These are phyloP conservation scores for Maudiozyma barnettii DNA, from an alignment of 805 yeast species.

Conservation along the genomic window DNA sequence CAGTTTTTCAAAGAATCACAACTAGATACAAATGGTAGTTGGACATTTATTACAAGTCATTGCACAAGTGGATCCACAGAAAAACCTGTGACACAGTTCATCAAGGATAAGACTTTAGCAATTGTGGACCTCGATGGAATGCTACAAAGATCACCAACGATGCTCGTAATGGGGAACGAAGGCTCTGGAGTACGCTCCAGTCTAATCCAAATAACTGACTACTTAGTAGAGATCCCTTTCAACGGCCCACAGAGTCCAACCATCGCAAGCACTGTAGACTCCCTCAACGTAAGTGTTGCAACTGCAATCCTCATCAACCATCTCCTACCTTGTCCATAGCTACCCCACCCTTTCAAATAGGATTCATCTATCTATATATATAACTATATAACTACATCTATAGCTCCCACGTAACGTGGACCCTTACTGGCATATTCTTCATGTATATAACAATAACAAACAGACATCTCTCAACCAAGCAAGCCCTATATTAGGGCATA, in stretches of 20 bases:
- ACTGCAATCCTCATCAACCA: constrained; percentile 52
- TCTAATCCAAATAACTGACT: constrained; percentile 49
- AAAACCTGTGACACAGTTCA: constrained; percentile 20
- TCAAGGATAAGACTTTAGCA: constrained; percentile 31
- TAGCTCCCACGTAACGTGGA: too few species aligned
- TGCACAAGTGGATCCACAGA: constrained; percentile 15
- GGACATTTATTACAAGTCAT: constrained; percentile 64
- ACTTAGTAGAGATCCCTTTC: constrained; percentile 29
- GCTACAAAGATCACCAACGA: constrained; percentile 43
- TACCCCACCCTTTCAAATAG: too few species aligned
- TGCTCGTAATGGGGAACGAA: constrained; percentile 78
- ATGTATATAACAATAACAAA: too few species aligned
- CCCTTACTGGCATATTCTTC: too few species aligned
- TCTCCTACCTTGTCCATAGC: constrained; percentile 8
- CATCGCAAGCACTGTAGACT: constrained; percentile 44
- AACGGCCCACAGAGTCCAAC: neutral
- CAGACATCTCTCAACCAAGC: too few species aligned
- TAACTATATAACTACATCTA: too few species aligned
- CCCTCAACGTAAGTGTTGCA: constrained; percentile 86
- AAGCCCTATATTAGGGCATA: too few species aligned
- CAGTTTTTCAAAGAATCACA: constrained; percentile 49
- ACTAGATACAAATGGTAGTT: constrained; percentile 37
- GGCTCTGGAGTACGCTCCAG: constrained; percentile 72
- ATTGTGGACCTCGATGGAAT: constrained; percentile 37
- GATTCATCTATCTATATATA: too few species aligned